Evolutionary conservation across 495 filamentous ascomycete species (phyloP).

Genomic region (Tuber borchii): DNA sequence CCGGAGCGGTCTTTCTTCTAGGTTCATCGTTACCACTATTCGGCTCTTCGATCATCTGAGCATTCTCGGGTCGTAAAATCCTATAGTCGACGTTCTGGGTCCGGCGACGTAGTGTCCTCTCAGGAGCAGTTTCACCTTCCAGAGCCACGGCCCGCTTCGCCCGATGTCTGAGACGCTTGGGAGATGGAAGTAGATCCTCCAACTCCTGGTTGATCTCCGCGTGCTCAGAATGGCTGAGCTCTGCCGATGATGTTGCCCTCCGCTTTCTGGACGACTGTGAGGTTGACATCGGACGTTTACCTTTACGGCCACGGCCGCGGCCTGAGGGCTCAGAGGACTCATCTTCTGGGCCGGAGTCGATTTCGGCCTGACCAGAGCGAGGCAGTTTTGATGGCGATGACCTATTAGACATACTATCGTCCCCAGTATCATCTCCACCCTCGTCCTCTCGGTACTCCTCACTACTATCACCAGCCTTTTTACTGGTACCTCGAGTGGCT

Average conservation of each 20-base stretch:
- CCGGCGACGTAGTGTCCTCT: conserved; percentile 51
- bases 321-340: conserved; percentile 32
- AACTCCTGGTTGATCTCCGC: conserved; percentile 78
- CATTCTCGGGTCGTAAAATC: conserved; percentile 65
- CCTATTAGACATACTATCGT: conserved; percentile 7
- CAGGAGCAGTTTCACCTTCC: conserved; percentile 43
- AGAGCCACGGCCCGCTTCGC: conserved; percentile 54
- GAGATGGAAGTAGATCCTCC: conserved; percentile 56
- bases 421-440: background rate
- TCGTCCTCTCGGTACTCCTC: conserved; percentile 5
- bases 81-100: conserved; percentile 61
- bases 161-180: conserved; percentile 49
- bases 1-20: conserved; percentile 56
- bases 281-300: conserved; percentile 24
- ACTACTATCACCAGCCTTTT: background rate
- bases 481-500: background rate
- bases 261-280: conserved; percentile 35
- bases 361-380: conserved; percentile 15
- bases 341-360: conserved; percentile 18
- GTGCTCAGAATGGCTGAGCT: conserved; percentile 64
- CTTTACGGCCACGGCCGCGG: conserved; percentile 24
- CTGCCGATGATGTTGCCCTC: conserved; percentile 48
- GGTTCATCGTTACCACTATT: conserved; percentile 54
- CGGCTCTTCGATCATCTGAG: conserved; percentile 62
- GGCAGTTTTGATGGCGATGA: conserved; percentile 29